Percentiles rank a stretch among this genome's conserved stretches.
Evolutionary conservation across 78 protist species (phyloP).

Genomic region (Protostelium mycophagum): DNA sequence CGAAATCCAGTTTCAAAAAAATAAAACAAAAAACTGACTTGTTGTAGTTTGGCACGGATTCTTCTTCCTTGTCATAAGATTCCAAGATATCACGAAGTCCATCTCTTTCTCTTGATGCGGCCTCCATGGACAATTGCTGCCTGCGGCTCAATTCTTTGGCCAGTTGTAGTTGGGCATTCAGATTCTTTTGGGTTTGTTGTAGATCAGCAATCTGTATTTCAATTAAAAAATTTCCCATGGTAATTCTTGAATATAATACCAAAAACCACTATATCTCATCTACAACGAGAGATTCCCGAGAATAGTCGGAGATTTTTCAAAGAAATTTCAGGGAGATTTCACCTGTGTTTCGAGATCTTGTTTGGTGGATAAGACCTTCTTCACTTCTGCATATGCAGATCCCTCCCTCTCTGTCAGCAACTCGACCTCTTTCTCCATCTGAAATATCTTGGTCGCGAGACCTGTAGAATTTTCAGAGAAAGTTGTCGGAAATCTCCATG

Average conservation of each 20-base stretch:
- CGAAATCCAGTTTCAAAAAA: not conserved
- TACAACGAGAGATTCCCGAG: no score
- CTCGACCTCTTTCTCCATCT: not conserved
- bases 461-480: not conserved
- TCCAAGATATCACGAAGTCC: not conserved
- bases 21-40: not conserved
- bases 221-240: no score
- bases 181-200: no score
- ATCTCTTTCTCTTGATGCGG: not conserved
- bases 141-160: not conserved
- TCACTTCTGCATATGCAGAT: no score
- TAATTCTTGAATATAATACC: no score
- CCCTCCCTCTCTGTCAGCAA: not conserved
- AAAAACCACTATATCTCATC: no score
- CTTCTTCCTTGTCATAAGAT: not conserved
- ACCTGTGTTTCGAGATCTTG: no score
- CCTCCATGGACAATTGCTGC: not conserved
- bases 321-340: no score
- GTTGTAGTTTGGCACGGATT: not conserved
- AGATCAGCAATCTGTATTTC: no score
- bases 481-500: not conserved
- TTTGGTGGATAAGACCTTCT: no score
- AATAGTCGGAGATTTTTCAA: no score
- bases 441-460: not conserved
- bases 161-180: no score